These are phyloP conservation scores for Boeremia lycopersici DNA, from an alignment of 2,329 filamentous ascomycete genomes.

Conservation along the genomic window DNA sequence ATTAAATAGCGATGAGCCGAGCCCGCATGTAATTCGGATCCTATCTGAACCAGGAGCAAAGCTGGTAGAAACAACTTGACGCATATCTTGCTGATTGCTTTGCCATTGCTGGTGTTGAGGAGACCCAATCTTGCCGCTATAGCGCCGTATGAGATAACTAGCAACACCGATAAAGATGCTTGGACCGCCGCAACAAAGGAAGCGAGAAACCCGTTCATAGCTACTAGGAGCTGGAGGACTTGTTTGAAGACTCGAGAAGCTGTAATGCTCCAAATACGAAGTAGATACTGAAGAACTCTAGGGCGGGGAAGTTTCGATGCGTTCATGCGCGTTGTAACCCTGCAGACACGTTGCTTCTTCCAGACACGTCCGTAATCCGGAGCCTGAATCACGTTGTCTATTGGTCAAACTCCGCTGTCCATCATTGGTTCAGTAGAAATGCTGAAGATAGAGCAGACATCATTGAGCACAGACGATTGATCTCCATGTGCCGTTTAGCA, in stretches of 20 bases:
- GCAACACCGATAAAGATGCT: constrained; percentile 59
- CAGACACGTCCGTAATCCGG: constrained; percentile 14
- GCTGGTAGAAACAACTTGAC: constrained; percentile 61
- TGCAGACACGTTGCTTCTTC: constrained; percentile 14
- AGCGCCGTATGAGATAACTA: constrained; percentile 60
- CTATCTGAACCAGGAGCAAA: constrained; percentile 59
- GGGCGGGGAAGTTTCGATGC: neutral
- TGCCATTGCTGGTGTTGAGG: constrained; percentile 55
- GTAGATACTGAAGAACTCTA: neutral
- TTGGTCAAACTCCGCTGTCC: constrained; percentile 4
- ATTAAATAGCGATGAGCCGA: constrained; percentile 56
- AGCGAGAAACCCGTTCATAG: constrained; percentile 19
- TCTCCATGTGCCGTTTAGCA: neutral
- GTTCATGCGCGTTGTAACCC: constrained; percentile 5
- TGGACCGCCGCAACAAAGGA: constrained; percentile 60
- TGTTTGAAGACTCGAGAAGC: too few species aligned
- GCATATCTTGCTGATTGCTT: constrained; percentile 58
- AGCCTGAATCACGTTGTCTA: constrained; percentile 21
- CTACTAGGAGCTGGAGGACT: neutral
- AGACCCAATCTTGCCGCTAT: constrained; percentile 56
- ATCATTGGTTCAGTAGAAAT: constrained; percentile 11
- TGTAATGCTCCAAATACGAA: neutral
- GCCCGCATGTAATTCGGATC: constrained; percentile 55
- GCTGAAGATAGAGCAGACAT: neutral
- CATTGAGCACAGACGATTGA: neutral